Evolutionary conservation across 495 filamentous ascomycete genomes (phyloP), one percentile per base, ranked within the genome.

Genomic region (Aspergillus sclerotiicarbonarius): DNA sequence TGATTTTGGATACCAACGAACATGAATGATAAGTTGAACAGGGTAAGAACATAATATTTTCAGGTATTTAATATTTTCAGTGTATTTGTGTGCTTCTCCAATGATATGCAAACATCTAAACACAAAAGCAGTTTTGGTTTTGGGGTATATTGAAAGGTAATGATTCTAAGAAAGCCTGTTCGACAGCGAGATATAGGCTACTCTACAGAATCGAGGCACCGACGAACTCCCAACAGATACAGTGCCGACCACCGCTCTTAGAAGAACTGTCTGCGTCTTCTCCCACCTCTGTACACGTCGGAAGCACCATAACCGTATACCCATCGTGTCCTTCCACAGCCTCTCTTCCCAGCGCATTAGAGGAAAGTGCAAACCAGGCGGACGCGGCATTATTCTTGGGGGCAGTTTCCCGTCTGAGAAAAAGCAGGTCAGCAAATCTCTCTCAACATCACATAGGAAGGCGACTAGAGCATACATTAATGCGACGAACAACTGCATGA

Each of bases 321-420:
- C 79, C 76, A 63, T 80, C 73, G 45, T 62, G 72, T 35, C 71
- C 71, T 45, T 81, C 72, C 6, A 76, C 67, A 0, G 70, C 72
- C 18, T 68, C 66, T 56, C 64, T 77, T 13, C 66, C 71, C 9
- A 78, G 59, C 6, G 74, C 62, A 33, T 62, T 66, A 6, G 67
- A 66, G 21, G 71, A 71, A 54, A 82, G 64, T 29, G 71, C 57
- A 57, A 80, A 74, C 78, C 78, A 80, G 13, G 65, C 33, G 8
- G 45, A 33, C 6, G 63, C 37, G 15, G 51, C 35, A 10, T 45
- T 48, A 2, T 29, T 41, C 3, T 60, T 63, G 20, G 58, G 45
- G 6, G 57, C 54, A 20, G 53, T 66, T 47, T 63, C 65, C 8
- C 56, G 53, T 29, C 68, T 68, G 39, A 9, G 16, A 32, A 13